phyloP scores from a whole-genome alignment of 441 rosid species.

The Eutrema salsugineum region DNA sequence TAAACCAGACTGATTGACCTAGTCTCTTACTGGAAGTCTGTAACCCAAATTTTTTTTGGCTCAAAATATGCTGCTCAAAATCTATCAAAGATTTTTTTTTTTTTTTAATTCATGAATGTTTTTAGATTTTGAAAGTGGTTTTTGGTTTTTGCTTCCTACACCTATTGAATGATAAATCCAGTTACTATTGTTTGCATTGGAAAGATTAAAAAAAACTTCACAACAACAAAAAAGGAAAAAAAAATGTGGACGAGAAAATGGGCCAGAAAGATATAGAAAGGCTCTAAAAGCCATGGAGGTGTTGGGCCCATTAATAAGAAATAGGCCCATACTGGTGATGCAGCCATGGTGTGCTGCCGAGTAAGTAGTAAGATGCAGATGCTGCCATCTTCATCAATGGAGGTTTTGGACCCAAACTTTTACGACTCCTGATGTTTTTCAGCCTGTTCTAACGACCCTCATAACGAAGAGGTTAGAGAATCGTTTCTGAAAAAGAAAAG shows the following conservation, averaged over 20 bases:
- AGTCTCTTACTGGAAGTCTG: no score
- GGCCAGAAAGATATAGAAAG: not conserved
- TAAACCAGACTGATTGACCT: no score
- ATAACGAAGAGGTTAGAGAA: not conserved
- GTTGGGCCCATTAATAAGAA: not conserved
- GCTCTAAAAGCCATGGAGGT: not conserved
- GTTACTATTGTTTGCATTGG: no score
- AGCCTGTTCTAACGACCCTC: not conserved
- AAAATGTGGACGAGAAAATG: not conserved
- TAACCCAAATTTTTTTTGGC: no score
- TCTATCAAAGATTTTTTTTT: no score
- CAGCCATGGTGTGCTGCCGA: not conserved
- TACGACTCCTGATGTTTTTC: slow-evolving; percentile 4
- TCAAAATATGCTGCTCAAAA: no score
- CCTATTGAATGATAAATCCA: no score
- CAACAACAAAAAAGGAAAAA: no score
- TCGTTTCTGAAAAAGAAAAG: not conserved
- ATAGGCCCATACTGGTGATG: not conserved
- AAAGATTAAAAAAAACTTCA: no score
- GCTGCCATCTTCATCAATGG: slow-evolving; percentile 13
- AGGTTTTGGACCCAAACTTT: not conserved
- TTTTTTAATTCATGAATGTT: no score
- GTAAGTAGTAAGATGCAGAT: not conserved
- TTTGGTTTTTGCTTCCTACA: no score
- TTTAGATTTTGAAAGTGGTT: no score